These are phyloP conservation scores for Apophysomyces elegans DNA, from an alignment of 371 early-diverging fungal genomes.

Conservation along the genomic window DNA sequence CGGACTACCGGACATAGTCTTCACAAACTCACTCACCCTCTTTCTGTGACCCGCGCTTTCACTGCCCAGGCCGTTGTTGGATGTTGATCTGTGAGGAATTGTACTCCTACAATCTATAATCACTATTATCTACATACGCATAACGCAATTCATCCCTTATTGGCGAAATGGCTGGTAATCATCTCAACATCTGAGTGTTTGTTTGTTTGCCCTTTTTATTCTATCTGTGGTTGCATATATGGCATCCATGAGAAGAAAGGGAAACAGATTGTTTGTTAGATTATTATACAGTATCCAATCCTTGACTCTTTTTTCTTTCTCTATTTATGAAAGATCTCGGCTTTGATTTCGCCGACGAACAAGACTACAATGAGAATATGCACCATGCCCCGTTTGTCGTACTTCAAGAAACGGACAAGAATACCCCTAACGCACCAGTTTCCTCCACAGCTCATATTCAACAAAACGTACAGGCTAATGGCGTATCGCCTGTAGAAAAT, in stretches of 20 bases:
- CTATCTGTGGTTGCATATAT: background rate
- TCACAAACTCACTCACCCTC: no score
- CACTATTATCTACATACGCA: background rate
- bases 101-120: background rate
- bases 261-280: background rate
- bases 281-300: background rate
- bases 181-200: slow-evolving; percentile 7
- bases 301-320: slow-evolving; percentile 5
- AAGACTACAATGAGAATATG: slow-evolving; percentile 28
- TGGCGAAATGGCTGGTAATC: slow-evolving; percentile 8
- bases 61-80: background rate
- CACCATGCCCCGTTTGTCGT: slow-evolving; percentile 1
- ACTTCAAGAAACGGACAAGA: slow-evolving; percentile 1
- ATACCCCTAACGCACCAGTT: background rate
- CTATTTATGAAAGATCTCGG: slow-evolving; percentile 43
- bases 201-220: background rate
- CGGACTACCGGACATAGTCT: no score
- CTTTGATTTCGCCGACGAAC: slow-evolving; percentile 51
- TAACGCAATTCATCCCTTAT: slow-evolving; percentile 1
- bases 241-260: background rate
- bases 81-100: slow-evolving; percentile 7
- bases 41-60: background rate
- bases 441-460: background rate
- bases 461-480: background rate
- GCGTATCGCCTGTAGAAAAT: background rate